Conservation (phyloP, 2,329 filamentous ascomycete species). For the Colletotrichum musicola region DNA sequence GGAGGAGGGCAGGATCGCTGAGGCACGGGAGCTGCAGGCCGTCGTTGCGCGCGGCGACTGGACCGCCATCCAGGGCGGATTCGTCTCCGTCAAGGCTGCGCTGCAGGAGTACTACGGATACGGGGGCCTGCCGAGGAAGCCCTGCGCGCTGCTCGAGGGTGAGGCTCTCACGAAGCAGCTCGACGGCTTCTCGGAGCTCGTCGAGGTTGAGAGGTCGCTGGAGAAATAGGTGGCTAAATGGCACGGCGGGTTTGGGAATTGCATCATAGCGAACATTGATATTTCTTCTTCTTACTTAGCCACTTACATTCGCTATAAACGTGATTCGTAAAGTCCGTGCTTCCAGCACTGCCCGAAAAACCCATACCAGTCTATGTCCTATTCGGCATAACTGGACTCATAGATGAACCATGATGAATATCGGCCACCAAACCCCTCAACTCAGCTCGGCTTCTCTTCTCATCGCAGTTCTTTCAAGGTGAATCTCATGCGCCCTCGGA, state of each 20-base stretch:
- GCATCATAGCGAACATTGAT: neutral
- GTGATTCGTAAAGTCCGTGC: too few relatives aligned
- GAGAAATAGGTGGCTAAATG: neutral
- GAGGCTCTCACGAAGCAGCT: constrained; percentile 44
- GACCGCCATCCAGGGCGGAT: constrained; percentile 76
- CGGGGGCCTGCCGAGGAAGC: constrained; percentile 69
- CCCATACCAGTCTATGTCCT: too few relatives aligned
- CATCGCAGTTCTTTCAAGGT: too few relatives aligned
- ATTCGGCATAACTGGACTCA: too few relatives aligned
- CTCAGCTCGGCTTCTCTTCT: too few relatives aligned
- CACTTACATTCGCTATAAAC: too few relatives aligned
- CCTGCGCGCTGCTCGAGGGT: constrained; percentile 51
- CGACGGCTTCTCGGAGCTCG: constrained; percentile 46
- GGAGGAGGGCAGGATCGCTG: constrained; percentile 65
- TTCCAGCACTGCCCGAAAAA: too few relatives aligned
- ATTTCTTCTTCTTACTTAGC: neutral
- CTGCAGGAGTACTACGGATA: constrained; percentile 74
- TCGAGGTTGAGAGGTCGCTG: constrained; percentile 43
- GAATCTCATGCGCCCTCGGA: too few relatives aligned
- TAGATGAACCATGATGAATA: too few relatives aligned
- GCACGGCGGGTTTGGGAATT: too few relatives aligned
- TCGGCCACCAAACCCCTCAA: too few relatives aligned
- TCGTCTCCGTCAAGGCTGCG: constrained; percentile 77
- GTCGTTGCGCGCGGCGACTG: constrained; percentile 76
- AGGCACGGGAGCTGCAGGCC: constrained; percentile 74